These are phyloP conservation scores for Suillus tomentosus DNA, from an alignment of 768 basidiomycete genomes.

Conservation along the genomic window DNA sequence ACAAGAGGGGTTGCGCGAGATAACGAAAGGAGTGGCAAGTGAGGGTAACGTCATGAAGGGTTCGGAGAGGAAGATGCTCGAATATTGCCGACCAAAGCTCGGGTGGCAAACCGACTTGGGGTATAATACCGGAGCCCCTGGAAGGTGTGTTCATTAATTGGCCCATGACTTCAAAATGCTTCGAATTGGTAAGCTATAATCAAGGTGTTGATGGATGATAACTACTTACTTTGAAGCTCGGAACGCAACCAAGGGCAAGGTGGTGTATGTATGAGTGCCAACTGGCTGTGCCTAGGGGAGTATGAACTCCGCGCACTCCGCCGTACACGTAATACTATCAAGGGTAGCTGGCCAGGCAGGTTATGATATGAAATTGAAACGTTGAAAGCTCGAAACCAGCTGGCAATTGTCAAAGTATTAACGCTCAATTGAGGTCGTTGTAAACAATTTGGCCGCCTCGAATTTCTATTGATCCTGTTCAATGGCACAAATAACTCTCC, in stretches of 20 bases:
- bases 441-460: too few relatives aligned
- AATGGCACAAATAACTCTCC: too few relatives aligned
- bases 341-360: too few relatives aligned
- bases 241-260: neutral
- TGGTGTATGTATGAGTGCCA: neutral
- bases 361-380: too few relatives aligned
- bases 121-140: neutral
- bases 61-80: neutral
- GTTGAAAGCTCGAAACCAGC: too few relatives aligned
- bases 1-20: slow-evolving; percentile 12
- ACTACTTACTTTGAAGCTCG: neutral
- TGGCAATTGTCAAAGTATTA: too few relatives aligned
- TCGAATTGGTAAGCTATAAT: neutral
- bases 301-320: too few relatives aligned
- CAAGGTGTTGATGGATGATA: neutral
- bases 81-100: slow-evolving; percentile 12
- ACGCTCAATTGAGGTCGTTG: too few relatives aligned
- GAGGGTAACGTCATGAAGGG: slow-evolving; percentile 7
- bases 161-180: slow-evolving; percentile 4
- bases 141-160: neutral
- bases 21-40: slow-evolving; percentile 12
- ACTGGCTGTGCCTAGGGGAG: neutral
- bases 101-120: neutral
- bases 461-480: too few relatives aligned
- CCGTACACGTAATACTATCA: too few relatives aligned